phyloP scores from a whole-genome alignment of 177 flowering plant genomes.

The Vitis hybrid region DNA sequence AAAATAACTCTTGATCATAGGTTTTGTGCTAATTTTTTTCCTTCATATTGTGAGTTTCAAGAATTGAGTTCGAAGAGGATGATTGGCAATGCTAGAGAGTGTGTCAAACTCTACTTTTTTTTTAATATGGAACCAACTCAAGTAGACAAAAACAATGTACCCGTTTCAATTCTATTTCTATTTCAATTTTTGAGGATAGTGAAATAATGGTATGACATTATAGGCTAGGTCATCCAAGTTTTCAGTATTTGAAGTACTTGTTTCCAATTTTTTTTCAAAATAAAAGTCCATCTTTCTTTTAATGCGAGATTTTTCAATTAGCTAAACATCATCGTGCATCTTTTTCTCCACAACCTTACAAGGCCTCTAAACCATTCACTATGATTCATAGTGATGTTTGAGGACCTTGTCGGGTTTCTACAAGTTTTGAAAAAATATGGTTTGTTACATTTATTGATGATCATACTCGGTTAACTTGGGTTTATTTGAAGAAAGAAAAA shows the following conservation, averaged over 20 bases:
- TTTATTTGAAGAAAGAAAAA: background rate
- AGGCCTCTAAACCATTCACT: background rate
- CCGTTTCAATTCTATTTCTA: background rate
- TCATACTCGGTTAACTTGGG: slow-evolving; percentile 3
- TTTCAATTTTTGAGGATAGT: too few relatives aligned
- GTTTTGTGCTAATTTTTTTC: background rate
- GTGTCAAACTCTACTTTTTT: background rate
- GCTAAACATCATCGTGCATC: background rate
- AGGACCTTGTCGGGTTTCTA: too few relatives aligned
- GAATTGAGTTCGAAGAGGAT: background rate
- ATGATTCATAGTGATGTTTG: too few relatives aligned
- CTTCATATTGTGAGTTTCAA: slow-evolving; percentile 6
- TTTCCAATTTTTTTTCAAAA: background rate
- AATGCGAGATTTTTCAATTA: background rate
- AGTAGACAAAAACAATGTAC: background rate
- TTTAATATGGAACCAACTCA: background rate
- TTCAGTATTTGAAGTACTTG: background rate
- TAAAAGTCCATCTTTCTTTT: background rate
- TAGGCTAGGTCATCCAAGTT: too few relatives aligned
- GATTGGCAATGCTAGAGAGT: background rate
- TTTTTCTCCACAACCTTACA: background rate
- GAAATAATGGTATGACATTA: background rate
- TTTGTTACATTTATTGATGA: slow-evolving; percentile 4
- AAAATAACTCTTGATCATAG: background rate
- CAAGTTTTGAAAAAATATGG: background rate